Base-by-base conservation (phyloP, 768 basidiomycete species). In the Filobasidium floriforme region DNA sequence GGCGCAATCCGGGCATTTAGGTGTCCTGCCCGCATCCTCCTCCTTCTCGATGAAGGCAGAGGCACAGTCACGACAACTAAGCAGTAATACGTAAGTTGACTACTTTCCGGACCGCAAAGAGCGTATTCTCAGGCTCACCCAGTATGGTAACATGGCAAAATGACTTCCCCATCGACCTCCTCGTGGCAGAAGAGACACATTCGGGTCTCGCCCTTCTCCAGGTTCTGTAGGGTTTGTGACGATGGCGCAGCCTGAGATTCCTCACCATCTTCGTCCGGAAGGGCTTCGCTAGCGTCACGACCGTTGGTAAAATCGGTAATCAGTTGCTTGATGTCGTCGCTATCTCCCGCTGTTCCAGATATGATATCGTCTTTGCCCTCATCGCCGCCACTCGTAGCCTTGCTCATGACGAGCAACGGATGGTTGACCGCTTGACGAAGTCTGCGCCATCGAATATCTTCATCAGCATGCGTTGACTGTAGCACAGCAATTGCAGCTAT, bases 371-470 rank as follows among this genome's bases (percentile, higher is more conserved):
- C 69, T 37, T 70, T 73, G 24, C 81, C 80, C 29, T 82, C 81
- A 29, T 85, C 78, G 46, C 77, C 64, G 43, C 43, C 74, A 10
- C 75, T 81, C 6, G 80, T 77, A 11, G 83, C 68, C 49, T 79
- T 77, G 51, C 75, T 83, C 11, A 89, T 80, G 10, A 96, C 90
- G 26, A 98, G 85, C 68, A 84, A 84, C 0, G 94, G 91, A 75
- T 97, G 94, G 24, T 96, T 83, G 3, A 96, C 92, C 10, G 92
- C 92, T 63, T 92, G 90, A 40, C 94, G 88, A 32, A 96, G 79
- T 67, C 90, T 92, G 63, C n/a, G 22, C n/a, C 61, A 55, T 24
- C 14, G 3, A 57, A 9, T 22, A 29, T 59, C 14, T 22, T 7
- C 46, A 70, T 7, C 59, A 18, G 15, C 22, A 54, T 68, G 41